phyloP scores from a whole-genome alignment of 805 yeast species.

The Torulaspora quercuum region DNA sequence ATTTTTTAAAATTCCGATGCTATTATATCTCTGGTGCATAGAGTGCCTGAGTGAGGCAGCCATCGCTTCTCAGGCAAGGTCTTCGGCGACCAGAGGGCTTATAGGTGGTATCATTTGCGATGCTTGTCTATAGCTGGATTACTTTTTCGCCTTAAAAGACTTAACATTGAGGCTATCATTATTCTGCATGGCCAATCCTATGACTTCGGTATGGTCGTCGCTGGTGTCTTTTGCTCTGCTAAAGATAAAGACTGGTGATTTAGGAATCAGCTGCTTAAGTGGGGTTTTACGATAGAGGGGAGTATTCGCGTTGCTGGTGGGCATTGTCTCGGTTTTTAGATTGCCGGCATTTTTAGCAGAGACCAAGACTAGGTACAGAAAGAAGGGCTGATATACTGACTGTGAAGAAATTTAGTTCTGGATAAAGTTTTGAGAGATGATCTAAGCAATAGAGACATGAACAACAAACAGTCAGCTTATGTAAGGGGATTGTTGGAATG shows the following conservation, averaged over 20 bases:
- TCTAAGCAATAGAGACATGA: conserved; percentile 68
- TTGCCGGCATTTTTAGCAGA: conserved; percentile 59
- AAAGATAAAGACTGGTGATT: conserved; percentile 46
- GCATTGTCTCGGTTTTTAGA: conserved; percentile 43
- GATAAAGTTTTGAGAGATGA: conserved; percentile 61
- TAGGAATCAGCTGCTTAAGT: conserved; percentile 52
- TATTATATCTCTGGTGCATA: conserved; percentile 53
- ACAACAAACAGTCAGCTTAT: conserved; percentile 54
- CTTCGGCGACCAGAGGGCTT: conserved; percentile 47
- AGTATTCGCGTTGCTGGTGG: conserved; percentile 52
- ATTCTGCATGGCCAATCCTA: conserved; percentile 56
- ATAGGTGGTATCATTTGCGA: conserved; percentile 71
- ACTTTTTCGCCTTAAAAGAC: conserved; percentile 60
- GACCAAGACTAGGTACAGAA: conserved; percentile 49
- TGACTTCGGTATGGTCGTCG: conserved; percentile 46
- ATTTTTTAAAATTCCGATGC: conserved; percentile 58
- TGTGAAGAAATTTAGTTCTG: conserved; percentile 57
- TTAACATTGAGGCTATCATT: conserved; percentile 55
- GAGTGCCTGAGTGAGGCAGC: conserved; percentile 53
- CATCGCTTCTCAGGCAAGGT: conserved; percentile 43
- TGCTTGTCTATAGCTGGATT: conserved; percentile 57
- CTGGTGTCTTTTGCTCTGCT: conserved; percentile 54
- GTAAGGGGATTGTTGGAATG: conserved; percentile 40
- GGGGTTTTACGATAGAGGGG: conserved; percentile 67
- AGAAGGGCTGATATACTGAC: conserved; percentile 52